phyloP scores from a whole-genome alignment of 306 rosid genomes.

The Pueraria montana region DNA sequence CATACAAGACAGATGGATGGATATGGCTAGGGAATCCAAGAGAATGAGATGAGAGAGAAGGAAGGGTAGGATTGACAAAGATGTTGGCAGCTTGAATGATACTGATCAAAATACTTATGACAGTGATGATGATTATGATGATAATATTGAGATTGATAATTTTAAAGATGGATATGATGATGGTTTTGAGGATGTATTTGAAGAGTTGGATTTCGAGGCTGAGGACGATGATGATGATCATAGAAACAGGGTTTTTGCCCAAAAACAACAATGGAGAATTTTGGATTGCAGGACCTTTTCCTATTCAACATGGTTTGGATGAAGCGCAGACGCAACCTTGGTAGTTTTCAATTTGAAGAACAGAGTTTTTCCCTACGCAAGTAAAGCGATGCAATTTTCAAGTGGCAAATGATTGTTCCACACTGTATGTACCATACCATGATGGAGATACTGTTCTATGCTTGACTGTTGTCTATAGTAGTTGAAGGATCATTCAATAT shows the following conservation, averaged over 20 bases:
- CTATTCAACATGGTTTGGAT: constrained; percentile 49
- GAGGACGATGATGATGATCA: constrained; percentile 51
- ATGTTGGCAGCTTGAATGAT: constrained; percentile 45
- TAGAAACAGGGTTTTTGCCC: constrained; percentile 30
- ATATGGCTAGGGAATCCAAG: constrained; percentile 81
- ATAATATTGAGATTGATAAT: constrained; percentile 53
- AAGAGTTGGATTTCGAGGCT: constrained; percentile 59
- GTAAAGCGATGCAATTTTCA: constrained; percentile 8
- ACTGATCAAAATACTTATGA: constrained; percentile 25
- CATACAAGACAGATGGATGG: constrained; percentile 69
- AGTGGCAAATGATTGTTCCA: constrained; percentile 13
- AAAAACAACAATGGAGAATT: constrained; percentile 54
- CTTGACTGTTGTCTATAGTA: constrained; percentile 11
- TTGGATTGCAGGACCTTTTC: constrained; percentile 65
- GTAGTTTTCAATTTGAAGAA: constrained; percentile 57
- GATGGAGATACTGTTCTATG: constrained; percentile 10
- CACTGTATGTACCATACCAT: not conserved
- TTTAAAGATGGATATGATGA: constrained; percentile 67
- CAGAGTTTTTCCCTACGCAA: not conserved
- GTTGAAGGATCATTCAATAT: constrained; percentile 12
- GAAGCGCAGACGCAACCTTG: constrained; percentile 70
- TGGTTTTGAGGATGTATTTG: constrained; percentile 81
- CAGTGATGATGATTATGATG: constrained; percentile 52
- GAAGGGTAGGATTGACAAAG: constrained; percentile 48
- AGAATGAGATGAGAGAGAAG: constrained; percentile 72